Evolutionary conservation across 129 eudicot species (phyloP).

Genomic region (Helichrysum umbraculigerum): DNA sequence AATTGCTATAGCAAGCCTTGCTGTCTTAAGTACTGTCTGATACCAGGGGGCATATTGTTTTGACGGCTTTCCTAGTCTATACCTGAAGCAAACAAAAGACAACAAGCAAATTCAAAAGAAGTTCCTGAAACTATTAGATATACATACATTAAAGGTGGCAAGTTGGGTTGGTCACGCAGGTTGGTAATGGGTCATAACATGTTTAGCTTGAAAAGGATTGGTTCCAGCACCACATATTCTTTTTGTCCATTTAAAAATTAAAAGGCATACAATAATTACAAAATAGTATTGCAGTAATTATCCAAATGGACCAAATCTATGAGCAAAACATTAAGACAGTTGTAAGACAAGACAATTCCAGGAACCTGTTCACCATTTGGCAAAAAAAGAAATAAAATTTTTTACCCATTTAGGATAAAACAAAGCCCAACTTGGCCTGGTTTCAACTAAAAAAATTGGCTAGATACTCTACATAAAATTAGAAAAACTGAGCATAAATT

Average conservation of each 20-base stretch:
- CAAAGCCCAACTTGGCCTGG: background rate
- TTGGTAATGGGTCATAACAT: background rate
- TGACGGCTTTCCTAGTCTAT: conserved; percentile 93
- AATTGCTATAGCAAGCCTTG: conserved; percentile 69
- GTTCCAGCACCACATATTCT: too few relatives aligned
- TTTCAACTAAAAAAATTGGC: background rate
- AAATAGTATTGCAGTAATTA: too few relatives aligned
- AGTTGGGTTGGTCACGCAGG: background rate
- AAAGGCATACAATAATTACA: too few relatives aligned
- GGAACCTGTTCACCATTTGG: too few relatives aligned
- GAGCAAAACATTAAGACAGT: too few relatives aligned
- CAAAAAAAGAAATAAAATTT: too few relatives aligned
- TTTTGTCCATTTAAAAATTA: too few relatives aligned
- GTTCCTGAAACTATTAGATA: background rate
- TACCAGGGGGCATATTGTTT: conserved; percentile 96
- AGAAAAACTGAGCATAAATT: background rate
- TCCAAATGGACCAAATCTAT: too few relatives aligned
- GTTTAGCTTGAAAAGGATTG: too few relatives aligned
- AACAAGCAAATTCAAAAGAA: conserved; percentile 2
- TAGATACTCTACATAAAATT: too few relatives aligned
- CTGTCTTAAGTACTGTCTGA: conserved; percentile 86
- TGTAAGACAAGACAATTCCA: too few relatives aligned
- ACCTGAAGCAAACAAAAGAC: conserved; percentile 56
- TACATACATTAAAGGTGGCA: conserved; percentile 3
- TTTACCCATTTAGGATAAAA: background rate